Evolutionary conservation across 2,329 filamentous ascomycete genomes (phyloP).

Genomic region (Claviceps maximensis): DNA sequence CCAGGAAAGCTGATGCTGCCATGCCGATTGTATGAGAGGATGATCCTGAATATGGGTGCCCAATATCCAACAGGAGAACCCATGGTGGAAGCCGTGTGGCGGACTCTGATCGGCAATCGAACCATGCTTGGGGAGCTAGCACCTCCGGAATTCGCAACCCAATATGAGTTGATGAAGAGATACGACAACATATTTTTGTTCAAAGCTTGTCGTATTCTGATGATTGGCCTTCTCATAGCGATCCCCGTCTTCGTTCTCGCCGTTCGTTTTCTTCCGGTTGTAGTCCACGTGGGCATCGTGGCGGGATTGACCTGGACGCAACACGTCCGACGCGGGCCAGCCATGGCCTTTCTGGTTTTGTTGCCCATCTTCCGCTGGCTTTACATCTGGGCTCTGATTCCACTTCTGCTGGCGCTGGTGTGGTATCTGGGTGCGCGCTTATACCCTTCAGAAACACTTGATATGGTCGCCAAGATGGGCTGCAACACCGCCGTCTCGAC

Average conservation of each 20-base stretch:
- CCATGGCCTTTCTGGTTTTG: background rate
- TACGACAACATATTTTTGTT: background rate
- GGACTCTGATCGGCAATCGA: conserved; percentile 5
- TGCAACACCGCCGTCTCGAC: background rate
- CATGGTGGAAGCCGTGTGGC: conserved; percentile 5
- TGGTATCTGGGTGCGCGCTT: background rate
- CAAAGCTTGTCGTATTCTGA: background rate
- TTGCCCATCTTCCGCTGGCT: conserved; percentile 5
- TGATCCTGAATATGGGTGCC: conserved; percentile 1
- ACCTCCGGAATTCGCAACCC: conserved; percentile 2
- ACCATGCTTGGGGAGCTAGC: conserved; percentile 2
- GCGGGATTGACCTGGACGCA: background rate
- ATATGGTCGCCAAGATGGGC: conserved; percentile 1
- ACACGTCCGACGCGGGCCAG: background rate
- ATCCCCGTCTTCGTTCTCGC: background rate
- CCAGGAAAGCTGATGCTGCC: conserved; percentile 4
- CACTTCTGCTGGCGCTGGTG: background rate
- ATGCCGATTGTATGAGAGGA: conserved; percentile 1
- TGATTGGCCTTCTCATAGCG: background rate
- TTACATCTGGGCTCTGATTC: conserved; percentile 1
- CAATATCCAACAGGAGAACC: conserved; percentile 5
- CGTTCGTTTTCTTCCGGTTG: conserved; percentile 3
- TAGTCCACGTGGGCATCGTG: background rate
- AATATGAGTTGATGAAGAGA: conserved; percentile 5
- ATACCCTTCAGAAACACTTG: background rate